A percentile compares a stretch with the other conserved stretches of the same genome.
These are phyloP conservation scores for Myxozyma udenii DNA, from an alignment of 805 yeast genomes.

Conservation along the genomic window DNA sequence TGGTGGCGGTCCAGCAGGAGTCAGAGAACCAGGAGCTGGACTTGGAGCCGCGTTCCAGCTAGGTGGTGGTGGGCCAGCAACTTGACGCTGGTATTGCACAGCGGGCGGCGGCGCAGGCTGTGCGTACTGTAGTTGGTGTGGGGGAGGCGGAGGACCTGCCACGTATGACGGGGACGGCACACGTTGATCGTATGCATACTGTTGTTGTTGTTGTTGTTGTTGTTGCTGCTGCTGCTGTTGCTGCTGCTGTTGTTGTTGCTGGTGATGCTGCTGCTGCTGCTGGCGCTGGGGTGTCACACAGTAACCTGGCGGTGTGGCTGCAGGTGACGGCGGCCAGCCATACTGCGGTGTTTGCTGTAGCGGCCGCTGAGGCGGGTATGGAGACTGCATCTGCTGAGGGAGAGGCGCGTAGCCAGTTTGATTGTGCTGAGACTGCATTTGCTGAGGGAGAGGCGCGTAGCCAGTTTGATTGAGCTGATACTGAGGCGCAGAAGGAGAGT, in stretches of 20 bases:
- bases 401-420: background rate
- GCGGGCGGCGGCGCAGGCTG: slow-evolving; percentile 5
- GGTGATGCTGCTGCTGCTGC: slow-evolving; percentile 9
- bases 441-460: background rate
- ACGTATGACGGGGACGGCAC: background rate
- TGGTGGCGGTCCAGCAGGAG: background rate
- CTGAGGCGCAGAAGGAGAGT: no score
- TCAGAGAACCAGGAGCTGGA: background rate
- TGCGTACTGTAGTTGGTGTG: slow-evolving; percentile 17
- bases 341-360: slow-evolving; percentile 15
- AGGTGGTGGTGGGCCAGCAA: background rate
- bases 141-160: slow-evolving; percentile 1
- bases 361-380: slow-evolving; percentile 18
- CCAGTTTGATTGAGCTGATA: background rate
- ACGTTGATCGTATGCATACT: no score
- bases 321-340: slow-evolving; percentile 49
- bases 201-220: slow-evolving; percentile 1
- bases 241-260: slow-evolving; percentile 8
- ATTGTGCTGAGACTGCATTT: background rate
- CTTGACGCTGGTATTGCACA: no score
- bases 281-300: slow-evolving; percentile 5
- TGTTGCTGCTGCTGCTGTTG: slow-evolving; percentile 15
- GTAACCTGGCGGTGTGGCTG: slow-evolving; percentile 41
- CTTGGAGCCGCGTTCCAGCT: background rate
- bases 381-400: slow-evolving; percentile 5